phyloP scores from a whole-genome alignment of 352 stramenopile genomes.

The Pythium brassicae region DNA sequence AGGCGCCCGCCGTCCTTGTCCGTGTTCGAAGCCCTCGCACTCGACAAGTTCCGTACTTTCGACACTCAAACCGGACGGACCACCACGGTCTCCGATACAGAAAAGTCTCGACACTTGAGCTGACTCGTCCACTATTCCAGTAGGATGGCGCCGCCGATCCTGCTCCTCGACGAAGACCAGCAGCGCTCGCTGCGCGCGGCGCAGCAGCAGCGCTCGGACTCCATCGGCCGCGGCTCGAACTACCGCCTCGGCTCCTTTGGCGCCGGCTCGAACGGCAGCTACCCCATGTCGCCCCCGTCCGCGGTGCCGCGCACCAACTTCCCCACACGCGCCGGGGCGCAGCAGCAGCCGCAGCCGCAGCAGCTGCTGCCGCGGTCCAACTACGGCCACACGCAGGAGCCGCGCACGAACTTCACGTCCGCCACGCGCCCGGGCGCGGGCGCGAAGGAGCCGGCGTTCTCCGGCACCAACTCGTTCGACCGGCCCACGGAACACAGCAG shows the following conservation, averaged over 20 bases:
- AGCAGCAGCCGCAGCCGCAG: not conserved
- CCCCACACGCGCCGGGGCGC: not conserved
- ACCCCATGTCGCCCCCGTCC: constrained; percentile 14
- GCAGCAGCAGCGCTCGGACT: constrained; percentile 8
- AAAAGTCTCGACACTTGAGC: too few relatives aligned
- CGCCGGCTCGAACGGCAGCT: constrained; percentile 1
- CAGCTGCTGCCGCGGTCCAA: not conserved
- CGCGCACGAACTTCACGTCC: constrained; percentile 10
- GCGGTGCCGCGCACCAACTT: constrained; percentile 34
- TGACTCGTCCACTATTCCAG: too few relatives aligned
- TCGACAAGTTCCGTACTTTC: too few relatives aligned
- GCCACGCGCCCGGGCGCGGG: constrained; percentile 2
- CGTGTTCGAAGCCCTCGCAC: too few relatives aligned
- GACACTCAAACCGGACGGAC: too few relatives aligned
- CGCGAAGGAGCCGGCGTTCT: too few relatives aligned
- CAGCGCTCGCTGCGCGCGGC: constrained; percentile 31
- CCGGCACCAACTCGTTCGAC: not conserved
- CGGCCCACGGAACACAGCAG: constrained; percentile 6
- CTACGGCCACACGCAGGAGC: not conserved
- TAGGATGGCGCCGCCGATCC: constrained; percentile 18
- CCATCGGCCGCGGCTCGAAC: constrained; percentile 2
- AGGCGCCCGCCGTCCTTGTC: too few relatives aligned
- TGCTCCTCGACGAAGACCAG: constrained; percentile 58
- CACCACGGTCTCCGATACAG: too few relatives aligned
- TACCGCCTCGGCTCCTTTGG: constrained; percentile 11